Evolutionary conservation across 768 basidiomycete species (phyloP).

Genomic region (Suillus variegatus): DNA sequence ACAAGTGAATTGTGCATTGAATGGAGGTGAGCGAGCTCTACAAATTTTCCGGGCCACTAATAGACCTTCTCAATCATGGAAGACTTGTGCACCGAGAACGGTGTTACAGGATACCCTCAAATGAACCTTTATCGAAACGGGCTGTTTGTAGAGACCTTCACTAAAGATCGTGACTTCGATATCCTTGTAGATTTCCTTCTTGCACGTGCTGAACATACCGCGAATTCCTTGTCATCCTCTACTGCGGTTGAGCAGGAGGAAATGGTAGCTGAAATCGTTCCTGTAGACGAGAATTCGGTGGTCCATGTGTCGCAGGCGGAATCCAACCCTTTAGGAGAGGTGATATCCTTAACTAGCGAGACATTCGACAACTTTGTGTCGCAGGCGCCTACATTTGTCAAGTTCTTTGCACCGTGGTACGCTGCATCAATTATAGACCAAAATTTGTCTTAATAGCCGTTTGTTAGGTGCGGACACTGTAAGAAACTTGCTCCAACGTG

Average conservation of each 20-base stretch:
- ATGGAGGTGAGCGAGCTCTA: slow-evolving; percentile 60
- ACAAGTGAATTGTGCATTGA: slow-evolving; percentile 77
- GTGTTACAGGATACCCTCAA: slow-evolving; percentile 72
- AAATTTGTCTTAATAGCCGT: background rate
- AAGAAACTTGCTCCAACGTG: slow-evolving; percentile 89
- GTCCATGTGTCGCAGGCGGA: slow-evolving; percentile 18
- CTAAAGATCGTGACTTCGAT: slow-evolving; percentile 52
- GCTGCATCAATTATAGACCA: background rate
- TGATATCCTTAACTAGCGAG: slow-evolving; percentile 26
- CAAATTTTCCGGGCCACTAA: background rate
- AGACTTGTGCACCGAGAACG: slow-evolving; percentile 83
- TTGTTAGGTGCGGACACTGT: slow-evolving; percentile 85
- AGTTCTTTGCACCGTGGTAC: slow-evolving; percentile 91
- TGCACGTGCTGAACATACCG: slow-evolving; percentile 37
- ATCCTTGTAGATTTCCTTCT: slow-evolving; percentile 58
- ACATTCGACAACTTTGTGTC: slow-evolving; percentile 42
- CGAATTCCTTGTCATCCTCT: slow-evolving; percentile 10
- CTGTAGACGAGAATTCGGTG: slow-evolving; percentile 11
- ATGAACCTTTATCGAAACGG: slow-evolving; percentile 76
- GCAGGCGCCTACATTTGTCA: slow-evolving; percentile 60
- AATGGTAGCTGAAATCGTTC: slow-evolving; percentile 1
- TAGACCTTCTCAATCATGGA: background rate
- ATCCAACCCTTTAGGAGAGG: slow-evolving; percentile 27
- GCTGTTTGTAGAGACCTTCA: slow-evolving; percentile 56
- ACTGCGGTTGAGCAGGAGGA: slow-evolving; percentile 13